Conservation (phyloP, 2,329 filamentous ascomycete species). For the Thielaviopsis musarum region DNA sequence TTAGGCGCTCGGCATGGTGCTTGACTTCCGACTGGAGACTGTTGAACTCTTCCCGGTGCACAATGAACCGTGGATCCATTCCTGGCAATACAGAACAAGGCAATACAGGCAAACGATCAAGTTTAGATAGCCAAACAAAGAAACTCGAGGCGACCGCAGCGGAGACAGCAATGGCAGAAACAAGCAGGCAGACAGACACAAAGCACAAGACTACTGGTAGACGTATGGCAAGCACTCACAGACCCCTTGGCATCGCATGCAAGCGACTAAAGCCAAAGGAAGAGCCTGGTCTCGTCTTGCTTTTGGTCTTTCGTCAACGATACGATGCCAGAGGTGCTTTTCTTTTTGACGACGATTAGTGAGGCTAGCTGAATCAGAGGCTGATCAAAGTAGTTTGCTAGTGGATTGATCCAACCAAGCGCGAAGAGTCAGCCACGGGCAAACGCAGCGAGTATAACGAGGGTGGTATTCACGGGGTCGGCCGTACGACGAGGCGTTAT, state of each 20-base stretch:
- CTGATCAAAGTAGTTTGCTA: not conserved
- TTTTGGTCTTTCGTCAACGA: slow-evolving; percentile 4
- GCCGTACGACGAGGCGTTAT: too few species aligned
- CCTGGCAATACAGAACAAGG: slow-evolving; percentile 18
- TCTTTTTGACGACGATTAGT: not conserved
- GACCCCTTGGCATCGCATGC: slow-evolving; percentile 9
- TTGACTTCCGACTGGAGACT: slow-evolving; percentile 55
- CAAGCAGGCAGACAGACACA: too few species aligned
- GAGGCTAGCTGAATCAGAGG: not conserved
- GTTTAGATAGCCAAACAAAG: not conserved
- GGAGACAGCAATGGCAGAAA: not conserved
- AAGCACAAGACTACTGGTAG: not conserved
- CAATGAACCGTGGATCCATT: slow-evolving; percentile 47
- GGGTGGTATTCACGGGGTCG: too few species aligned
- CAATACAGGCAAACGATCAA: not conserved
- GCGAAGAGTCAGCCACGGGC: not conserved
- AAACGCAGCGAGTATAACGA: not conserved
- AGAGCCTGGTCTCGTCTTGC: slow-evolving; percentile 1
- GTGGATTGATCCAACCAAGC: not conserved
- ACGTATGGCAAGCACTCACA: not conserved
- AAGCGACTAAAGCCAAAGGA: slow-evolving; percentile 7
- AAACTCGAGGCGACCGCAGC: not conserved
- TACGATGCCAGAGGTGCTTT: slow-evolving; percentile 5
- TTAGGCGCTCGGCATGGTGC: slow-evolving; percentile 46
- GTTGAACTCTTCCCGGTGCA: slow-evolving; percentile 47